These are phyloP conservation scores for Dimargaris verticillata DNA, from an alignment of 192 early-diverging fungal genomes.

Conservation along the genomic window DNA sequence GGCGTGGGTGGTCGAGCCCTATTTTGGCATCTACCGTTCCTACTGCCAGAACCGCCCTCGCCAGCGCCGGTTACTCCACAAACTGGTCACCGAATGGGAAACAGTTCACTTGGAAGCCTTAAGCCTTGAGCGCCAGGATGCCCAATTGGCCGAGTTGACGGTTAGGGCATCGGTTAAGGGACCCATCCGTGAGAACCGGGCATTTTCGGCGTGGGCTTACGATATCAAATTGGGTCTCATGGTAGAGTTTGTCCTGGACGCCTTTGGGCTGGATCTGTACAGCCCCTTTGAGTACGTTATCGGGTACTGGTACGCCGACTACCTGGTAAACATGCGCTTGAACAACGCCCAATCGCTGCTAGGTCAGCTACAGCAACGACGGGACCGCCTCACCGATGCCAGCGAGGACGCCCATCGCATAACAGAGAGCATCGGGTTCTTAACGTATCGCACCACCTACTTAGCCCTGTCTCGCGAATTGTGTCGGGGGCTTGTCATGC, in stretches of 20 bases:
- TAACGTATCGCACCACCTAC: too few relatives aligned
- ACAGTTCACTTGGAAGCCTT: background rate
- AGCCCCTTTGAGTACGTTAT: background rate
- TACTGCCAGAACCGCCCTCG: background rate
- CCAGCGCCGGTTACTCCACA: background rate
- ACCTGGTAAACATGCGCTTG: background rate
- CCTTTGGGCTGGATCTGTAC: constrained; percentile 3
- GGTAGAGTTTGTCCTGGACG: background rate
- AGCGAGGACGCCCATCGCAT: background rate
- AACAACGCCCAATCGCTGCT: background rate
- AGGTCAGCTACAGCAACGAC: background rate
- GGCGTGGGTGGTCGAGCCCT: too few relatives aligned
- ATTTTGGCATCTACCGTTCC: too few relatives aligned
- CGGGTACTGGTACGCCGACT: background rate
- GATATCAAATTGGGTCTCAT: background rate
- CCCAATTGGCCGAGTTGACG: background rate
- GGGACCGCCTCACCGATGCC: background rate
- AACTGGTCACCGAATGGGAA: background rate
- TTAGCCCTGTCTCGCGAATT: too few relatives aligned
- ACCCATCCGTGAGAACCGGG: background rate
- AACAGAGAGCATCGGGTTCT: too few relatives aligned
- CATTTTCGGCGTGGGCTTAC: constrained; percentile 4
- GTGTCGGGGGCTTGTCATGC: background rate
- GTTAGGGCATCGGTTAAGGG: background rate
- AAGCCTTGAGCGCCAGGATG: background rate